A percentile compares a stretch with the other conserved stretches of the same genome.
These are phyloP conservation scores for Leucosporidium yakuticum DNA, from an alignment of 768 basidiomycete genomes.

Conservation along the genomic window DNA sequence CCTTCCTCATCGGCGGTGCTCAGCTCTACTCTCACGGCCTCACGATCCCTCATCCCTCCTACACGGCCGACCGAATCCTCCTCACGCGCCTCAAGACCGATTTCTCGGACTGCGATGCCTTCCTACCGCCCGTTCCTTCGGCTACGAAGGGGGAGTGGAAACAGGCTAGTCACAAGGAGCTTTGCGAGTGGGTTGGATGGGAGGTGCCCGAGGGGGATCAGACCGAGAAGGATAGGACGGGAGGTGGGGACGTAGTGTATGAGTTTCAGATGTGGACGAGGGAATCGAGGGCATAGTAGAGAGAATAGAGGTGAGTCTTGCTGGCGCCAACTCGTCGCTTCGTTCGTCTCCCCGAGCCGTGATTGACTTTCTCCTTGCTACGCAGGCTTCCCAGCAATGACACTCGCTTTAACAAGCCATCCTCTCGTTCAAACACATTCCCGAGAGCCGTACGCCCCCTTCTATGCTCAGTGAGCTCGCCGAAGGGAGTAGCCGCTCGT, in stretches of 20 bases:
- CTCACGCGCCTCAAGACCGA: conserved; percentile 75
- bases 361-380: no score
- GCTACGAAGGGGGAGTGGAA: conserved; percentile 49
- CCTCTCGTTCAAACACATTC: no score
- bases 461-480: no score
- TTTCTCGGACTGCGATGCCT: conserved; percentile 69
- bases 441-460: no score
- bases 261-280: conserved; percentile 89
- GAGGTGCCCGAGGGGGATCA: conserved; percentile 68
- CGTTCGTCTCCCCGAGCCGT: no score
- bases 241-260: conserved; percentile 75
- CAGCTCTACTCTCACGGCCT: conserved; percentile 71
- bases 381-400: no score
- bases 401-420: no score
- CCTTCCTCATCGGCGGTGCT: conserved; percentile 90
- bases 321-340: no score
- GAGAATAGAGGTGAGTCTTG: no score
- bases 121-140: conserved; percentile 63
- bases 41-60: conserved; percentile 38
- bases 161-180: conserved; percentile 56
- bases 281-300: no score
- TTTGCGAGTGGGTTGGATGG: conserved; percentile 73
- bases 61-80: conserved; percentile 70
- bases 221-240: conserved; percentile 58
- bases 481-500: no score